Percentiles rank a stretch among this genome's conserved stretches.
Evolutionary conservation across 352 stramenopile species (phyloP).

Genomic region (Globisporangium parvum): DNA sequence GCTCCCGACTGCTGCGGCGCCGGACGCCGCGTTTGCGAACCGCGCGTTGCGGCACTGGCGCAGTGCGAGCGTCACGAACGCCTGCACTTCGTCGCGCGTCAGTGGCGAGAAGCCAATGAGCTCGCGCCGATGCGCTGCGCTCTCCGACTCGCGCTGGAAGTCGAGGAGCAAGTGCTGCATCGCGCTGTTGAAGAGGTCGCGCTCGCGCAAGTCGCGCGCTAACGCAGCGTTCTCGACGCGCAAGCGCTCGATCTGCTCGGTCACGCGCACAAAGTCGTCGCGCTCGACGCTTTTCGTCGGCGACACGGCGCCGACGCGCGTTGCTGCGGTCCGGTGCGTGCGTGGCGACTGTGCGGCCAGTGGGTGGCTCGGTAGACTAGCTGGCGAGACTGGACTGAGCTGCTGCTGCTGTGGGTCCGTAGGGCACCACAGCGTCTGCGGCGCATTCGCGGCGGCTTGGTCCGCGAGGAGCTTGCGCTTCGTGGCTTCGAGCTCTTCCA

Average conservation of each 20-base stretch:
- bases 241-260: slow-evolving; percentile 39
- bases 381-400: too few relatives aligned
- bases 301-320: neutral
- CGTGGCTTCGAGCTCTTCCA: slow-evolving; percentile 35
- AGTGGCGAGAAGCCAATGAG: slow-evolving; percentile 30
- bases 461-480: slow-evolving; percentile 31
- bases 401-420: too few relatives aligned
- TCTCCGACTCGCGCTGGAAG: slow-evolving; percentile 18
- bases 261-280: slow-evolving; percentile 35
- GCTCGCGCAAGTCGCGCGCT: slow-evolving; percentile 26
- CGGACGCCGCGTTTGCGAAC: slow-evolving; percentile 23
- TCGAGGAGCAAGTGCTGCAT: slow-evolving; percentile 54
- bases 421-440: too few relatives aligned
- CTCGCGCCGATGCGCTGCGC: slow-evolving; percentile 10
- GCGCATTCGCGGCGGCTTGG: neutral
- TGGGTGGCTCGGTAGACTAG: too few relatives aligned
- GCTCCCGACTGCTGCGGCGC: slow-evolving; percentile 21
- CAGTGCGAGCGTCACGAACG: slow-evolving; percentile 22
- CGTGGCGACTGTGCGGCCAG: too few relatives aligned
- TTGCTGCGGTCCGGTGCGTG: too few relatives aligned
- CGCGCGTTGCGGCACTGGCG: slow-evolving; percentile 28
- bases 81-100: slow-evolving; percentile 24
- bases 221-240: slow-evolving; percentile 40
- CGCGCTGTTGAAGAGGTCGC: slow-evolving; percentile 43
- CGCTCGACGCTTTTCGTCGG: slow-evolving; percentile 4